Conservation (phyloP, 768 basidiomycete genomes). For the Hericium erinaceus region DNA sequence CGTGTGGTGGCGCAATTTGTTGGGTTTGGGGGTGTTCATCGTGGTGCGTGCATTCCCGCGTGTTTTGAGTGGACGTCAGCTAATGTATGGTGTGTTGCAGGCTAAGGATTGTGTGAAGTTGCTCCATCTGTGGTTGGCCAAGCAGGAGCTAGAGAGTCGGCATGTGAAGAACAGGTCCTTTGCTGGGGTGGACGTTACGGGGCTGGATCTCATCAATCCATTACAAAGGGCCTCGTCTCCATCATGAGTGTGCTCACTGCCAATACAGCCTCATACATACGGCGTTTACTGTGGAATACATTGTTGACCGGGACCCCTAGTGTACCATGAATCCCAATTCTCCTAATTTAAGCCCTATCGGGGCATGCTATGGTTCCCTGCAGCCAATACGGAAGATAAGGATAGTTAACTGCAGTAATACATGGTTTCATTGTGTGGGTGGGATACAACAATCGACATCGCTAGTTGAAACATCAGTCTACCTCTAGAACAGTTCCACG, state of each 20-base stretch:
- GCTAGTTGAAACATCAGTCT: slow-evolving; percentile 31
- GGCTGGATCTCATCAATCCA: slow-evolving; percentile 51
- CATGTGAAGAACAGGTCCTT: slow-evolving; percentile 64
- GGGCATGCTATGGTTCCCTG: neutral
- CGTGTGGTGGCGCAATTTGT: slow-evolving; percentile 69
- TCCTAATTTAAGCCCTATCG: neutral
- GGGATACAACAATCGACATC: neutral
- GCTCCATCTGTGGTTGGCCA: slow-evolving; percentile 58
- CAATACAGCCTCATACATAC: too few species aligned
- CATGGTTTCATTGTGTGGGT: neutral
- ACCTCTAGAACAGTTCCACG: slow-evolving; percentile 77
- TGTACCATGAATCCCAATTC: too few species aligned
- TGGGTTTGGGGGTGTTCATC: slow-evolving; percentile 61
- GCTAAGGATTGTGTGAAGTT: slow-evolving; percentile 61
- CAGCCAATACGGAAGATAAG: neutral
- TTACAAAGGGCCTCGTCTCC: neutral
- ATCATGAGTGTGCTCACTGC: neutral
- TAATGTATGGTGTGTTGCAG: slow-evolving; percentile 22
- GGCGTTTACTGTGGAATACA: too few species aligned
- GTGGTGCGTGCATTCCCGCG: slow-evolving; percentile 33
- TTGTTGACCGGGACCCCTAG: too few species aligned
- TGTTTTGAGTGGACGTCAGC: neutral
- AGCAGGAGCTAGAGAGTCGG: slow-evolving; percentile 62
- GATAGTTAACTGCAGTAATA: neutral
- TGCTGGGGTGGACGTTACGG: slow-evolving; percentile 56